A percentile compares a stretch with the other conserved stretches of the same genome.
Evolutionary conservation across 768 basidiomycete genomes (phyloP).

Genomic region (Serendipita sp.): DNA sequence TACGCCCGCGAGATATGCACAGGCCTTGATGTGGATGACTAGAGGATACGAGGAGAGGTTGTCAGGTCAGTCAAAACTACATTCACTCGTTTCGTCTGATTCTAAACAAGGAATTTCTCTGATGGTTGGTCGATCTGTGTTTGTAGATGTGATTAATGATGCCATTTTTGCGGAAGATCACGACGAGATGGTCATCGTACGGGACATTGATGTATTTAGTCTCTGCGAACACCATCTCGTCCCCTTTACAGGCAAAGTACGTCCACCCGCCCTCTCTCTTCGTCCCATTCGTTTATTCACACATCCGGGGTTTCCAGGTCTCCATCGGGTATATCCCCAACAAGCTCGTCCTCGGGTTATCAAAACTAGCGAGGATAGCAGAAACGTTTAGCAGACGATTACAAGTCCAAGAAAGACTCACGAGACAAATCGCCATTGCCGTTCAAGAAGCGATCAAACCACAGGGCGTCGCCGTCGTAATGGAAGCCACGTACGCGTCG

Average conservation of each 20-base stretch:
- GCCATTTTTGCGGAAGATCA: conserved; percentile 98
- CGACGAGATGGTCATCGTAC: conserved; percentile 98
- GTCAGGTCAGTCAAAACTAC: too few relatives aligned
- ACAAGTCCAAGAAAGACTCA: conserved; percentile 94
- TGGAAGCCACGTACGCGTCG: conserved; percentile 84
- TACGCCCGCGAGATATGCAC: conserved; percentile 91
- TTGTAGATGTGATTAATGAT: conserved; percentile 87
- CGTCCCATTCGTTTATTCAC: too few relatives aligned
- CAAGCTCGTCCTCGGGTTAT: conserved; percentile 81
- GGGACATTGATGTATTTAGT: conserved; percentile 93
- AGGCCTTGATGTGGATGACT: conserved; percentile 98
- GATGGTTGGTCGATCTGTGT: too few relatives aligned
- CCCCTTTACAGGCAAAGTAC: conserved; percentile 90
- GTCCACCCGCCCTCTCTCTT: conserved; percentile 14
- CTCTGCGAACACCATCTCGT: conserved; percentile 98
- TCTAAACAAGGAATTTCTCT: too few relatives aligned
- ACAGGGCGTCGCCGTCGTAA: conserved; percentile 94
- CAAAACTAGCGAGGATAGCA: conserved; percentile 91
- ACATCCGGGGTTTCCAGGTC: background rate
- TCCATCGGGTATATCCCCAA: conserved; percentile 98
- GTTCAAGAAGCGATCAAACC: conserved; percentile 97
- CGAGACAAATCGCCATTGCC: conserved; percentile 95
- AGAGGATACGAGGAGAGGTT: conserved; percentile 93
- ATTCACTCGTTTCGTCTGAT: too few relatives aligned
- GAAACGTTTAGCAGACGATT: conserved; percentile 92